A percentile compares a stretch with the other conserved stretches of the same genome.
phyloP scores from a whole-genome alignment of 257 asterid genomes.

The Dorcoceras hygrometricum region DNA sequence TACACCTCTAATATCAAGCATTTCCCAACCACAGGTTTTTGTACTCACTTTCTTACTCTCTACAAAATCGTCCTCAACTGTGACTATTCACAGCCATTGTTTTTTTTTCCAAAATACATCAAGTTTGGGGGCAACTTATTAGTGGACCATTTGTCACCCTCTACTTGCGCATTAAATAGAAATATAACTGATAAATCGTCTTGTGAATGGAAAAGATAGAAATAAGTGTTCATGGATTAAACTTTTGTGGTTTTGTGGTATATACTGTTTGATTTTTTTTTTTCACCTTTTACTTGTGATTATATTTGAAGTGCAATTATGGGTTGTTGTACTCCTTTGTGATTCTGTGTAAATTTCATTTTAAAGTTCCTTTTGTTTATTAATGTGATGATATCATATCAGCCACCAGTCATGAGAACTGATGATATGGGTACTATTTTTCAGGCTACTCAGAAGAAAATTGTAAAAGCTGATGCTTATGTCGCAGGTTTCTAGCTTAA shows the following conservation, averaged over 20 bases:
- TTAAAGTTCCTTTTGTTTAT: neutral
- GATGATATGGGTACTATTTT: constrained; percentile 21
- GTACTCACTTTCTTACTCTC: constrained; percentile 3
- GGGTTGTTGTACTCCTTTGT: neutral
- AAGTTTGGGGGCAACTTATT: neutral
- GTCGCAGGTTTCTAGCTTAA: constrained; percentile 74
- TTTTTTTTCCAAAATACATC: neutral
- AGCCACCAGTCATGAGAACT: constrained; percentile 26
- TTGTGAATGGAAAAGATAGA: neutral
- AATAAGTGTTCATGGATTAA: neutral
- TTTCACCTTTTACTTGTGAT: neutral
- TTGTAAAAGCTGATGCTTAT: constrained; percentile 87
- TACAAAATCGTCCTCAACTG: constrained; percentile 1
- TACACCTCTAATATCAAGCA: neutral
- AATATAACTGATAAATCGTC: neutral
- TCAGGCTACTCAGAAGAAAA: constrained; percentile 94
- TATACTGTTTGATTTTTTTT: neutral
- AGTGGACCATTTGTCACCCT: neutral
- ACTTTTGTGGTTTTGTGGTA: neutral
- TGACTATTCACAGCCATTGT: neutral
- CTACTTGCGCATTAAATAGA: neutral
- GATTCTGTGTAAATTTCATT: neutral
- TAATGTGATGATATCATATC: constrained; percentile 2
- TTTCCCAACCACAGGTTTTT: neutral
- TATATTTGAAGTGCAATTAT: constrained; percentile 9